Conservation (phyloP, 164 flowering plant species). For the Litsea cubeba region DNA sequence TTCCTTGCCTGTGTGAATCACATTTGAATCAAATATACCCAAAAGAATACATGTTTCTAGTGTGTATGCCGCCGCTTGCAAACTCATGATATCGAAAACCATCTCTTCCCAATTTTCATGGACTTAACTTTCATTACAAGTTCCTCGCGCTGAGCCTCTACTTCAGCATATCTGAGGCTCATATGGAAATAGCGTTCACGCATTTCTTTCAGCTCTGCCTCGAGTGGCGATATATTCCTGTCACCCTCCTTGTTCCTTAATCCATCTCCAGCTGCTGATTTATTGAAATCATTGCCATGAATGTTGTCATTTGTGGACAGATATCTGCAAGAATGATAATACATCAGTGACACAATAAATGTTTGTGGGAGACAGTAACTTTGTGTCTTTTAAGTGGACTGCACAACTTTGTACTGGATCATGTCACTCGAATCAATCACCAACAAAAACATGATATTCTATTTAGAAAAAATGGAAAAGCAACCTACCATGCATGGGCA, state of each 20-base stretch:
- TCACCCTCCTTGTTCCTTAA: conserved; percentile 28
- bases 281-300: conserved; percentile 20
- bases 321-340: conserved; percentile 28
- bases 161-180: conserved; percentile 91
- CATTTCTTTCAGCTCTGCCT: conserved; percentile 67
- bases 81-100: conserved; percentile 40
- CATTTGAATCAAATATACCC: background rate
- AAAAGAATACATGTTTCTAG: background rate
- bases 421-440: background rate
- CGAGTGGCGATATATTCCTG: conserved; percentile 42
- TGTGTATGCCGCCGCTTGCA: background rate
- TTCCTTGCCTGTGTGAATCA: background rate
- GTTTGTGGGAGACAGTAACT: background rate
- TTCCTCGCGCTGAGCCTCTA: conserved; percentile 77
- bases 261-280: conserved; percentile 24
- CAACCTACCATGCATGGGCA: too few relatives aligned
- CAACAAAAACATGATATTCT: background rate
- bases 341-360: background rate
- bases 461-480: background rate
- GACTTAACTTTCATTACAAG: conserved; percentile 78
- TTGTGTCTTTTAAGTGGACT: background rate
- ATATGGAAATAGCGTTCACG: conserved; percentile 77
- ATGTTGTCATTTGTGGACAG: conserved; percentile 25
- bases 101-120: conserved; percentile 43
- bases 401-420: background rate